These are phyloP conservation scores for Aegilops tauschii DNA, from an alignment of 176 grass and related monocot species.

Conservation along the genomic window DNA sequence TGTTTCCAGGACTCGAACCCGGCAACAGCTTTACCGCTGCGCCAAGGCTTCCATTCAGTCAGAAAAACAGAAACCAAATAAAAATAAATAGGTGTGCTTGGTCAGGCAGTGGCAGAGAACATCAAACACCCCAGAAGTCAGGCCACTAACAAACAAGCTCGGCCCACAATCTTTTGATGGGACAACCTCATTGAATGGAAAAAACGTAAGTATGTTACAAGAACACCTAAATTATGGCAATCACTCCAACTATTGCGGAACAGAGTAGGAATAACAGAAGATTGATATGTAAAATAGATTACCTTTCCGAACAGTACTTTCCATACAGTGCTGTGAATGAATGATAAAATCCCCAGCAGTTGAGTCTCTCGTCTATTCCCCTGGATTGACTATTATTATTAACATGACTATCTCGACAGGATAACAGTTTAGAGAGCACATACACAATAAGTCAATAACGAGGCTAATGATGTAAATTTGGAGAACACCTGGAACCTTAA, in stretches of 20 bases:
- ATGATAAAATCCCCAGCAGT: conserved; percentile 82
- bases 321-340: conserved; percentile 98
- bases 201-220: background rate
- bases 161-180: background rate
- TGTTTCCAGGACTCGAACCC: no score
- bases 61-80: background rate
- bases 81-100: background rate
- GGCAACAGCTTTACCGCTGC: no score
- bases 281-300: conserved; percentile 24
- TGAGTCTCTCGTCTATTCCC: conserved; percentile 93
- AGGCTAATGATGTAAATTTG: background rate
- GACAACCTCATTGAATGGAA: background rate
- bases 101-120: background rate
- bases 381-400: conserved; percentile 43
- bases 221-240: background rate
- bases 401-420: background rate
- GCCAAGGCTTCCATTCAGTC: no score
- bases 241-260: background rate
- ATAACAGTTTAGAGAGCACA: background rate
- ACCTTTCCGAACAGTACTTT: conserved; percentile 99
- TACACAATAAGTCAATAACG: background rate
- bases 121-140: background rate
- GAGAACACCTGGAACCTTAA: background rate
- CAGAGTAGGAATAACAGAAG: background rate
- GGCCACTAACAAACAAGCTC: background rate